Base-by-base conservation (phyloP, 371 early-diverging fungal genomes). In the Haplosporangium sp. region DNA sequence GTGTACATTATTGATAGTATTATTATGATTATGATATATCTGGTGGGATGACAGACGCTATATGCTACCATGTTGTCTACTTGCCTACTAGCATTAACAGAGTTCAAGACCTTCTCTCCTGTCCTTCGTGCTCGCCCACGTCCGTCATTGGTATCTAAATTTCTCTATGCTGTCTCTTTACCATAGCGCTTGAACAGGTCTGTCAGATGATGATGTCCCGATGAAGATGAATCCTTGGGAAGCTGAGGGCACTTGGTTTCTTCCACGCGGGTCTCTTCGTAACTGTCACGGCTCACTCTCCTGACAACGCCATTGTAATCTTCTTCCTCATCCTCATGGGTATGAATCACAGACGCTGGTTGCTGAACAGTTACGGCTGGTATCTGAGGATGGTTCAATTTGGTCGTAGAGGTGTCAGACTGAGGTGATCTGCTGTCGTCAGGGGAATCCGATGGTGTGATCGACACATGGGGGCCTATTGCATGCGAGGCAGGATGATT, bases 251-350 rank as follows among this genome's bases (percentile, higher is more conserved):
- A 2, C 29, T 29, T 29, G 29, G 29, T 29, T 29, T 29, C 29
- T 29, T 29, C 29, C 13, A 51, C 42, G 10, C 52, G 61, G 16
- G 68, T 65, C 42, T 29, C 46, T 18, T 65, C 72, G 0, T 55
- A 56, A 14, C 63, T 55, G 14, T 77, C 72, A 18, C 51, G 72
- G 51, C 61, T 71, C 29, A 64, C 62, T 10, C 48, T 55, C 58
- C 79, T 64, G 1, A 71, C 54, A 10, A 77, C 12, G 0, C 79
- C 79, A 23, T 68, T 59, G 38, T 77, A 72, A 6, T 71, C 65
- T 45, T 77, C 79, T 41, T 59, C 60, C 47, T 77, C 79, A 6
- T 62, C 65, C 51, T 77, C 79, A 45, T 67, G 72, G n/a, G 64
- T 29, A 40, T 47, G 40, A 14, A 59, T 54, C 37, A 62, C 56